Base-by-base conservation (phyloP, 129 eudicot genomes). In the Saposhnikovia divaricata region DNA sequence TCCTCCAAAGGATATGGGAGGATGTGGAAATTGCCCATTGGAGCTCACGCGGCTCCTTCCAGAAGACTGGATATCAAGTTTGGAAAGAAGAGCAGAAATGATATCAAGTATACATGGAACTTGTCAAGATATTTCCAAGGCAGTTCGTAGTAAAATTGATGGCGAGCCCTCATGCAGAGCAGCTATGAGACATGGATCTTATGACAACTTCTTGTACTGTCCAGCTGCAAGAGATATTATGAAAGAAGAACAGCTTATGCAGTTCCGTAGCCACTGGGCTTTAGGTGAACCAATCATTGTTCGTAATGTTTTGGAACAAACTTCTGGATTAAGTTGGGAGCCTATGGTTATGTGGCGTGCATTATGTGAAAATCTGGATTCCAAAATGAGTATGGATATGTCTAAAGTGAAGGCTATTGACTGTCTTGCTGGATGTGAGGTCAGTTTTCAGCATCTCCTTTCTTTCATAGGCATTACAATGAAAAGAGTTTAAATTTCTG, bases 321-420 rank as follows among this genome's bases (percentile, higher is more conserved):
- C 97, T 42, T 78, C 87, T 77, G 91, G 98, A 10, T 86, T 95
- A 74, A 95, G 98, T 80, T 95, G 98, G 98, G 98, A 95, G 68
- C 98, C 98, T 59, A 87, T 83, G 92, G 98, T 95, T 19, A 95
- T 92, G 98, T 87, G 87, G 94, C 97, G 98, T 80, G 98, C 96
- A 13, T 85, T 95, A 80, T 85, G 92, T 78, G 93, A 90, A 74
- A 87, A 80, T 69, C 47, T 77, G 48, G 92, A 92, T 84, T 53
- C 83, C 25, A 76, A 75, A 45, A 78, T 87, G 57, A 83, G 89
- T 71, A 81, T 86, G 44, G 89, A 85, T 31, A 87, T 87, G 88
- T 86, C 91, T 74, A 84, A 81, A 81, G 98, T 93, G 82, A 91
- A 92, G 84, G 94, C 97, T 66, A 88, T 92, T 37, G 98, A 92